Base-by-base conservation (phyloP, 345 rosid genomes). In the Eucalyptus erythrocorys region DNA sequence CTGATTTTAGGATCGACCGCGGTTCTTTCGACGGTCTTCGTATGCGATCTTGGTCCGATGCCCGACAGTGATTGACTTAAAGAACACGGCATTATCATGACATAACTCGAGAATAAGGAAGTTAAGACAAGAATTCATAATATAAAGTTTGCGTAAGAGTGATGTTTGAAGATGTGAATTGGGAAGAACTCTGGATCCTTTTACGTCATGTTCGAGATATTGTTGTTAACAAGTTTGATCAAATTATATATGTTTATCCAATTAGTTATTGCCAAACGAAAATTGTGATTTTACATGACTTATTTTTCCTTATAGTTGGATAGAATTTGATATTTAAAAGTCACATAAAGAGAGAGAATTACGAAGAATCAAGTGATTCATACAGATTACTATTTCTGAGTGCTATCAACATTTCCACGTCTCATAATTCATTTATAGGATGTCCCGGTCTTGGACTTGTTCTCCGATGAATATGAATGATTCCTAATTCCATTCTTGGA, bases 121-220 rank as follows among this genome's bases (percentile, higher is more conserved):
- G 82, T 37, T 37, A 21, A 76, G 24, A 76, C 5, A 6, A 21
- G 47, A 76, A 6, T 40, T 14, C 47, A 42, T 40, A 40, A 37
- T 4, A 2, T 6, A 22, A 5, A 76, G 5, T 6, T 21, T 76
- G 15, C 9, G 3, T 12, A 15, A 4, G 0, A 76, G 30, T 11
- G 3, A 21, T 76, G 82, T 51, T 26, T 51, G 26, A 51, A 51
- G 26, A 51, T 1, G 13, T 21, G 47, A 76, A 76, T 10, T 22
- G 13, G 47, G 47, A 76, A 76, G 47, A 40, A 13, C 82, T 37
- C 27, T 76, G 0, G 5, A 37, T 40, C 47, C 82, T 76, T 40
- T 40, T 42, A 11, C 4, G 22, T 40, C 30, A 6, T 76, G 47
- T 3, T 22, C 8, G 24, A 37, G 84, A 76, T 21, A 40, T 76